phyloP scores from a whole-genome alignment of 495 filamentous ascomycete species.

The Penicillium pulvis region DNA sequence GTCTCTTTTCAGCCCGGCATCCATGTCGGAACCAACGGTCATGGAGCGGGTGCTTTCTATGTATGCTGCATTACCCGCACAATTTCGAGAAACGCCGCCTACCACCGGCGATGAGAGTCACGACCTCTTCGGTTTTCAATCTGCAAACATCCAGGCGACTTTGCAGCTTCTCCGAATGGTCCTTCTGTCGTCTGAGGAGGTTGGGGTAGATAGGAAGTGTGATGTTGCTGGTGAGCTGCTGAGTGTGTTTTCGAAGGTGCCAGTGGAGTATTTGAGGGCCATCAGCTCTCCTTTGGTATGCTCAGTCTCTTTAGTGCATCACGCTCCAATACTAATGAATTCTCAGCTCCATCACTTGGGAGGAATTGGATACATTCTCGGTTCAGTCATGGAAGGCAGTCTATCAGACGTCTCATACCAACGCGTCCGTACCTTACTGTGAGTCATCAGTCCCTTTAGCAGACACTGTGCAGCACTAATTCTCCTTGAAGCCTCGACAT shows the following conservation, averaged over 20 bases:
- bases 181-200: conserved; percentile 44
- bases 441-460: conserved; percentile 5
- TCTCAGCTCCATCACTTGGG: conserved; percentile 48
- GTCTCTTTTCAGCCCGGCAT: conserved; percentile 28
- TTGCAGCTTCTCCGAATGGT: conserved; percentile 54
- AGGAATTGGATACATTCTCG: conserved; percentile 52
- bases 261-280: conserved; percentile 45
- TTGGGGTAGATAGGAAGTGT: conserved; percentile 47
- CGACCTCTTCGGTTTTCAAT: conserved; percentile 52
- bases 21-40: conserved; percentile 33
- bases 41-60: conserved; percentile 42
- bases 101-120: conserved; percentile 34
- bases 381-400: conserved; percentile 50
- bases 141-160: conserved; percentile 55
- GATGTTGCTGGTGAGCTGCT: conserved; percentile 50
- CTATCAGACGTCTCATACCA: conserved; percentile 48
- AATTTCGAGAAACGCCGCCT: conserved; percentile 39
- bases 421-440: conserved; percentile 46
- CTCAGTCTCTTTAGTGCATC: neutral
- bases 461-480: neutral
- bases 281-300: conserved; percentile 52
- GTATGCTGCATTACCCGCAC: conserved; percentile 40
- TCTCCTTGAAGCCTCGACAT: conserved; percentile 35
- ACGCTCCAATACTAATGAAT: conserved; percentile 5
- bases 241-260: conserved; percentile 46